phyloP scores from a whole-genome alignment of 2,329 filamentous ascomycete species.

The Arachnomyces sp. region DNA sequence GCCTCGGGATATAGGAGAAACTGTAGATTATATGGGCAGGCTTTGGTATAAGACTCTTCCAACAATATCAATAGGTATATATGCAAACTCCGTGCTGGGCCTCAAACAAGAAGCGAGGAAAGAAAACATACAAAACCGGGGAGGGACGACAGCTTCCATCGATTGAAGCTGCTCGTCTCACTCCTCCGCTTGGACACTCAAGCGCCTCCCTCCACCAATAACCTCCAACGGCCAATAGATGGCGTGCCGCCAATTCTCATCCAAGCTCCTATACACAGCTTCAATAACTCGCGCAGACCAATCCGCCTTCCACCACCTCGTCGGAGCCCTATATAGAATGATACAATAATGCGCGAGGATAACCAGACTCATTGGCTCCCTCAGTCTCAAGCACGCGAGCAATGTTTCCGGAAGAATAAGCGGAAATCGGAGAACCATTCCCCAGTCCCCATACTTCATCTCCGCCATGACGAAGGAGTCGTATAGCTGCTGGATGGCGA shows the following conservation, averaged over 20 bases:
- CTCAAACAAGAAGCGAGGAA: too few relatives aligned
- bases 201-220: conserved; percentile 1
- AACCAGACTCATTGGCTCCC: conserved; percentile 26
- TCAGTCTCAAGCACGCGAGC: conserved; percentile 22
- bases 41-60: too few relatives aligned
- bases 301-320: conserved; percentile 15
- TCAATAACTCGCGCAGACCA: conserved; percentile 12
- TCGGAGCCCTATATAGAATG: conserved; percentile 16
- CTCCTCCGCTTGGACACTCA: too few relatives aligned
- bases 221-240: conserved; percentile 12
- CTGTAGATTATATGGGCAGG: too few relatives aligned
- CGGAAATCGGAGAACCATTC: conserved; percentile 10
- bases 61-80: too few relatives aligned
- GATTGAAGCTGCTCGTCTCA: too few relatives aligned
- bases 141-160: too few relatives aligned
- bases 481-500: conserved; percentile 9
- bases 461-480: conserved; percentile 13
- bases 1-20: too few relatives aligned
- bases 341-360: conserved; percentile 32
- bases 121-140: too few relatives aligned
- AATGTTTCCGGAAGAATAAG: conserved; percentile 12
- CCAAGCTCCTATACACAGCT: conserved; percentile 6
- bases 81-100: too few relatives aligned
- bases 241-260: conserved; percentile 7
- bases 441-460: conserved; percentile 11